phyloP scores from a whole-genome alignment of 768 basidiomycete species.

The Floccularia luteovirens region DNA sequence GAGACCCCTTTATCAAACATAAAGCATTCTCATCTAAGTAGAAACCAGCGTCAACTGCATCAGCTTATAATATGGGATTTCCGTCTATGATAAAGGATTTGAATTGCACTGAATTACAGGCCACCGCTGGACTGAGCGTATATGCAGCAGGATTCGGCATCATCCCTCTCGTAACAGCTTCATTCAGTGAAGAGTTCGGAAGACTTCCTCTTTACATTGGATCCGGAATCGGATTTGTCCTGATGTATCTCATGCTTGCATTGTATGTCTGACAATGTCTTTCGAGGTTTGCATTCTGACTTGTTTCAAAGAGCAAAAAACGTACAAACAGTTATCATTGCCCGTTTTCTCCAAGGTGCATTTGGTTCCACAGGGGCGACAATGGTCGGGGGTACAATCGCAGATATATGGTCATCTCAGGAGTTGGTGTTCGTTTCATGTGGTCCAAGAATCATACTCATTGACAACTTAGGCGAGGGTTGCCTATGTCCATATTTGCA shows the following conservation, averaged over 20 bases:
- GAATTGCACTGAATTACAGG: slow-evolving; percentile 32
- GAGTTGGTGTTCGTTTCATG: slow-evolving; percentile 31
- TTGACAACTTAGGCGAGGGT: slow-evolving; percentile 44
- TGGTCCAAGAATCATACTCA: background rate
- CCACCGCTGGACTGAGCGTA: slow-evolving; percentile 39
- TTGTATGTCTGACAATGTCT: no score
- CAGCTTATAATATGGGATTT: slow-evolving; percentile 49
- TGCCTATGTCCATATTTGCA: slow-evolving; percentile 74
- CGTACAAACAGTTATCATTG: slow-evolving; percentile 58
- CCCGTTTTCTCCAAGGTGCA: slow-evolving; percentile 57
- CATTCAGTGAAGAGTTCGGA: slow-evolving; percentile 66
- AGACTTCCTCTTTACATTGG: slow-evolving; percentile 49
- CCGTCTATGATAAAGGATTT: slow-evolving; percentile 46
- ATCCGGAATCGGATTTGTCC: slow-evolving; percentile 36
- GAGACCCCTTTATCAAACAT: slow-evolving; percentile 4
- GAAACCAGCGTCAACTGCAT: slow-evolving; percentile 34
- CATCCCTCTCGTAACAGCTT: slow-evolving; percentile 55
- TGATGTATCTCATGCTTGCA: slow-evolving; percentile 42
- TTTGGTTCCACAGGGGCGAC: slow-evolving; percentile 66
- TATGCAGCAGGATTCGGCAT: slow-evolving; percentile 55
- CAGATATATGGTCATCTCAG: slow-evolving; percentile 58
- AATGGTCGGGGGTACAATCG: slow-evolving; percentile 70
- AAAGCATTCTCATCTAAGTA: slow-evolving; percentile 1
- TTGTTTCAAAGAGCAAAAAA: slow-evolving; percentile 27
- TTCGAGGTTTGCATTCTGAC: background rate